Evolutionary conservation across 2,329 filamentous ascomycete species (phyloP).

Genomic region (Penicillium fuscoglaucum): DNA sequence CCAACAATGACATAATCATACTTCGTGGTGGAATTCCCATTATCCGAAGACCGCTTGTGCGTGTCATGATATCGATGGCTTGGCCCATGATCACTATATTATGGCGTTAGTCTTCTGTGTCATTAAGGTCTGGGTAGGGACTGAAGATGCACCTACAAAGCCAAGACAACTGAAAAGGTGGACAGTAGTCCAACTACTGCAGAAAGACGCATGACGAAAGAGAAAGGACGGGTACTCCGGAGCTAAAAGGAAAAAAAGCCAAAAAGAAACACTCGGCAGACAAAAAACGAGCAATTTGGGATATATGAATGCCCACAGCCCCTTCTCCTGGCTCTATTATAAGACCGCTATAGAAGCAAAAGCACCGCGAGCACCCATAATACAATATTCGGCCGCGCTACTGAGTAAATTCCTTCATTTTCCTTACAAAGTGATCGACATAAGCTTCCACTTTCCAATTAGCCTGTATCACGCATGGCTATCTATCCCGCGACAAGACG

Average conservation of each 20-base stretch:
- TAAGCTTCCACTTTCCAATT: not conserved
- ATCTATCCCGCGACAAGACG: not conserved
- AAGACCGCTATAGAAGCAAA: not conserved
- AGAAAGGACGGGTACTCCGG: not conserved
- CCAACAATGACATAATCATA: constrained; percentile 67
- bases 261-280: not conserved
- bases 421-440: constrained; percentile 13
- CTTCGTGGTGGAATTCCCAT: constrained; percentile 6
- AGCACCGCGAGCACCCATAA: not conserved
- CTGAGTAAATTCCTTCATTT: not conserved
- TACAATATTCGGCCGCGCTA: not conserved
- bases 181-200: constrained; percentile 15
- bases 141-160: constrained; percentile 12
- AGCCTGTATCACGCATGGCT: not conserved
- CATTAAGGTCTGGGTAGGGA: too few species aligned
- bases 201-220: constrained; percentile 13
- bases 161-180: constrained; percentile 14
- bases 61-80: constrained; percentile 9
- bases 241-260: not conserved
- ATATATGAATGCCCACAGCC: not conserved
- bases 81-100: constrained; percentile 9
- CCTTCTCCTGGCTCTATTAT: constrained; percentile 1
- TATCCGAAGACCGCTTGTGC: constrained; percentile 9
- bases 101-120: not conserved
- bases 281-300: not conserved